A percentile compares a stretch with the other conserved stretches of the same genome.
phyloP scores from a whole-genome alignment of 2,329 filamentous ascomycete genomes.

The Chaetomiaceae sp. region DNA sequence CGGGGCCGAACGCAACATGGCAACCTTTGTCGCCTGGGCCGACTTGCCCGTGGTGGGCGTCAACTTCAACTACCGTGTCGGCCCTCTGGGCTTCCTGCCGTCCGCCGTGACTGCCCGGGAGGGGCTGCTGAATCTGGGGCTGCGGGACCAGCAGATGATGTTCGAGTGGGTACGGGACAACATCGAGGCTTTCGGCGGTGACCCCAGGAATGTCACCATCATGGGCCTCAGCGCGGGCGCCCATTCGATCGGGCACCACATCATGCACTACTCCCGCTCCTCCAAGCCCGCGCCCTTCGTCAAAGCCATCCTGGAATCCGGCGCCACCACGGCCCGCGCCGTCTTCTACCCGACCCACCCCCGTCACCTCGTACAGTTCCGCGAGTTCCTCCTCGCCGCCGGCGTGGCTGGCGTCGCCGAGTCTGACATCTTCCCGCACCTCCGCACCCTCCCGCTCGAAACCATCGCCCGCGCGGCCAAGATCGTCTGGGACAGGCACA shows the following conservation, averaged over 20 bases:
- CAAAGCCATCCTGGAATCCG: constrained; percentile 52
- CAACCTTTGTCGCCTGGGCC: constrained; percentile 53
- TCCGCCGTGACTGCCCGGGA: constrained; percentile 46
- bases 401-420: constrained; percentile 44
- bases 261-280: constrained; percentile 43
- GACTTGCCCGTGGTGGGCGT: constrained; percentile 49
- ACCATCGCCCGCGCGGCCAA: constrained; percentile 37
- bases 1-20: constrained; percentile 52
- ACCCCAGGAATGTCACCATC: constrained; percentile 51
- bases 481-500: constrained; percentile 39
- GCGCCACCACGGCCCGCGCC: constrained; percentile 49
- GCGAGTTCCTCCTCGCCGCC: constrained; percentile 47
- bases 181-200: constrained; percentile 54
- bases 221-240: constrained; percentile 58
- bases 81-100: constrained; percentile 62
- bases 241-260: constrained; percentile 63
- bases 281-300: constrained; percentile 38
- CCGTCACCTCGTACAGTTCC: constrained; percentile 50
- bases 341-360: constrained; percentile 49
- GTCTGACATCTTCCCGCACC: constrained; percentile 42
- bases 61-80: constrained; percentile 58
- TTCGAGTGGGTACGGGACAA: constrained; percentile 57
- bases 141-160: constrained; percentile 54
- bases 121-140: constrained; percentile 56
- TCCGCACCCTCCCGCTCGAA: constrained; percentile 39